Percentiles rank a stretch among this genome's conserved stretches.
Evolutionary conservation across 352 stramenopile species (phyloP).

Genomic region (Pythium vanterpoolii): DNA sequence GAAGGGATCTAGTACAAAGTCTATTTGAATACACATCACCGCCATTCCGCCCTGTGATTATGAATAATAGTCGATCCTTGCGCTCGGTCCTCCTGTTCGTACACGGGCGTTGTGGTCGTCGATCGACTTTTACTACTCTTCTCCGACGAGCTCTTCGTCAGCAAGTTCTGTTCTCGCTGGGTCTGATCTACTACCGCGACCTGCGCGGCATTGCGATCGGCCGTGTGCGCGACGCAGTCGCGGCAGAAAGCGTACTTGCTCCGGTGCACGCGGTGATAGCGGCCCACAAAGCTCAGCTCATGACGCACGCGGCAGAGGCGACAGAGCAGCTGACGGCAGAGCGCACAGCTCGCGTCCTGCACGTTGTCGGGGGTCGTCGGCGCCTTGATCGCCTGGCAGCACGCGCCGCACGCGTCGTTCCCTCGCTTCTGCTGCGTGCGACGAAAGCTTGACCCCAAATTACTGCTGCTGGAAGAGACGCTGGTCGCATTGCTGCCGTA

Average conservation of each 20-base stretch:
- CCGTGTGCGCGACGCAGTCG: constrained; percentile 1
- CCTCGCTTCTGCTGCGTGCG: background rate
- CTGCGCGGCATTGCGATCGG: background rate
- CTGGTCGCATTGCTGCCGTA: constrained; percentile 14
- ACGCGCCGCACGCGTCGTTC: constrained; percentile 4
- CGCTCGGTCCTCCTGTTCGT: too few relatives aligned
- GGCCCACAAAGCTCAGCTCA: constrained; percentile 16
- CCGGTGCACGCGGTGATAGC: constrained; percentile 18
- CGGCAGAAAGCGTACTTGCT: constrained; percentile 12
- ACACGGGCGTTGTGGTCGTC: too few relatives aligned
- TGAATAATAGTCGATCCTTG: too few relatives aligned
- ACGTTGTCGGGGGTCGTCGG: background rate
- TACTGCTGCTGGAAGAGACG: background rate
- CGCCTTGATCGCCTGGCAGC: background rate
- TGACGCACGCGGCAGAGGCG: constrained; percentile 13
- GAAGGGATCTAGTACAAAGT: too few relatives aligned
- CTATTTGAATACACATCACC: too few relatives aligned
- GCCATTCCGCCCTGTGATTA: too few relatives aligned
- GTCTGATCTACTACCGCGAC: background rate
- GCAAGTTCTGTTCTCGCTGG: background rate
- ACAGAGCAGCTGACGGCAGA: constrained; percentile 11
- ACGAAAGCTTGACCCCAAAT: background rate
- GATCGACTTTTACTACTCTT: background rate
- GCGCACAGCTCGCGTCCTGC: background rate
- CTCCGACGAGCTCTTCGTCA: background rate